Conservation (phyloP, 1,139 yeast species). For the Yamadazyma buinensis region DNA sequence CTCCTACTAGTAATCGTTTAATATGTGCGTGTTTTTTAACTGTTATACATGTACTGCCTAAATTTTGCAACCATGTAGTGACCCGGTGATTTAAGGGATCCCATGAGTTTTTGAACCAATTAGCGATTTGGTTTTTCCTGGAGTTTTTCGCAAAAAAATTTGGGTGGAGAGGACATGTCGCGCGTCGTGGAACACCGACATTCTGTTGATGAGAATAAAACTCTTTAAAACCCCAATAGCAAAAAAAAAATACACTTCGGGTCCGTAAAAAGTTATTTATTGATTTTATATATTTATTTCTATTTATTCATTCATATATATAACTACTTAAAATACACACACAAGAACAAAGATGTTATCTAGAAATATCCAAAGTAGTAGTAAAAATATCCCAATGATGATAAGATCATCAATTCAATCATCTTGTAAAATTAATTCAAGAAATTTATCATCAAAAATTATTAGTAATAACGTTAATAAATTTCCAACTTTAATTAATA, state of each 20-base stretch:
- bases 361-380: conserved; percentile 18
- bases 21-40: too few species aligned
- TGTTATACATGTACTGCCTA: too few species aligned
- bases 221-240: neutral
- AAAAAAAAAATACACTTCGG: too few species aligned
- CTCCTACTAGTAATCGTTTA: too few species aligned
- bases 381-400: conserved; percentile 17
- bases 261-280: too few species aligned
- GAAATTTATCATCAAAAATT: conserved; percentile 1
- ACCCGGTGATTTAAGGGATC: conserved; percentile 4
- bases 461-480: neutral
- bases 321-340: neutral
- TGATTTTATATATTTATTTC: too few species aligned
- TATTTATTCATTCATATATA: conserved; percentile 1
- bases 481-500: conserved; percentile 11
- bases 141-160: too few species aligned
- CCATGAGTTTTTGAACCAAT: too few species aligned
- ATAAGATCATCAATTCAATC: conserved; percentile 11
- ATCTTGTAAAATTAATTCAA: conserved; percentile 10
- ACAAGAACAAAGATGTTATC: conserved; percentile 17
- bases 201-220: conserved; percentile 4
- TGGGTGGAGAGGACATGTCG: too few species aligned
- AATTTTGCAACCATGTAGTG: conserved; percentile 1
- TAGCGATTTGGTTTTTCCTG: too few species aligned
- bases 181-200: too few species aligned